These are phyloP conservation scores for Trichoderma sp. DNA, from an alignment of 2,329 filamentous ascomycete genomes.

Conservation along the genomic window DNA sequence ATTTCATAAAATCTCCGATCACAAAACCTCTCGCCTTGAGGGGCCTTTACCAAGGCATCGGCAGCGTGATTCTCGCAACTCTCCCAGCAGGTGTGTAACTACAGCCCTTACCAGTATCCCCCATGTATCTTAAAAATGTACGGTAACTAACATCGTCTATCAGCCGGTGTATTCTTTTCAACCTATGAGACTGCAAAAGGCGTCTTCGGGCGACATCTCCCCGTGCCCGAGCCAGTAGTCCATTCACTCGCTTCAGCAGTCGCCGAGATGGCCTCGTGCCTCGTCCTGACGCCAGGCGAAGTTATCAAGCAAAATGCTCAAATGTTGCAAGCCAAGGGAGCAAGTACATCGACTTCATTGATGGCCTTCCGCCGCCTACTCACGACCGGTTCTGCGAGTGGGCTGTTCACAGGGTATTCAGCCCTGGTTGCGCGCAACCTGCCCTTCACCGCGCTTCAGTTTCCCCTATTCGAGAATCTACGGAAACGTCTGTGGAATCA, in stretches of 20 bases:
- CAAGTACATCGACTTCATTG: slow-evolving; percentile 43
- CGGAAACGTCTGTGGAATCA: slow-evolving; percentile 52
- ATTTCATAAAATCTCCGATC: slow-evolving; percentile 62
- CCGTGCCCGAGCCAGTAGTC: slow-evolving; percentile 65
- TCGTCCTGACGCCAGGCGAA: slow-evolving; percentile 84
- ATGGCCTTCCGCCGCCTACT: slow-evolving; percentile 49
- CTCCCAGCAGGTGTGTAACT: slow-evolving; percentile 68
- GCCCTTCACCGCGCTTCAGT: slow-evolving; percentile 84
- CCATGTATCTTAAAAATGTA: neutral
- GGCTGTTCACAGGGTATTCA: slow-evolving; percentile 67
- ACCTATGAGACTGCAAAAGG: slow-evolving; percentile 79
- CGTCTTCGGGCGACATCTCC: slow-evolving; percentile 52
- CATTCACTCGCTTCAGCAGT: slow-evolving; percentile 71
- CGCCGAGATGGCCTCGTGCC: slow-evolving; percentile 80
- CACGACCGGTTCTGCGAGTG: slow-evolving; percentile 53
- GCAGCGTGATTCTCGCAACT: slow-evolving; percentile 80
- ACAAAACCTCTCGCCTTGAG: slow-evolving; percentile 57
- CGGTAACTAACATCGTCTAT: neutral
- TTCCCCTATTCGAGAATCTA: slow-evolving; percentile 78
- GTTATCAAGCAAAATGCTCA: slow-evolving; percentile 94
- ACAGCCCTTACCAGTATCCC: too few species aligned
- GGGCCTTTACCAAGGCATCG: slow-evolving; percentile 83
- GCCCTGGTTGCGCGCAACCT: slow-evolving; percentile 79
- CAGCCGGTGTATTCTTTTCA: slow-evolving; percentile 84
- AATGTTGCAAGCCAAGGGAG: slow-evolving; percentile 54